Conservation (phyloP, 495 filamentous ascomycete species). For the Amphirosellinia nigrospora region DNA sequence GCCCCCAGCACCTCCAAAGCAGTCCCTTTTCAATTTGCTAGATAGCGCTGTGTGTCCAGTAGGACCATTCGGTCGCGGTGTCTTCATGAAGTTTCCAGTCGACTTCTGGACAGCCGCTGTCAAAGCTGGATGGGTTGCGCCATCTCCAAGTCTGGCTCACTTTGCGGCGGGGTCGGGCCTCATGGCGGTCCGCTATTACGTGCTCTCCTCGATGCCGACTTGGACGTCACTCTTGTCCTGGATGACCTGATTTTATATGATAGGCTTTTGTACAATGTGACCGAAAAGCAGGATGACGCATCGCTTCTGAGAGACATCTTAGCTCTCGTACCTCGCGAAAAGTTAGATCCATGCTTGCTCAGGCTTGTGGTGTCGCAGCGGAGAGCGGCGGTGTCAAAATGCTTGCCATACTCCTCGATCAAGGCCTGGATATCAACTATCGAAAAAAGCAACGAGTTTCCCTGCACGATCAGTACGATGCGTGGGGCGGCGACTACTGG, state of each 20-base stretch:
- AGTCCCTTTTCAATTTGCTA: constrained; percentile 6
- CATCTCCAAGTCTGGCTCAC: background rate
- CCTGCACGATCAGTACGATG: background rate
- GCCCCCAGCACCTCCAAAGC: background rate
- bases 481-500: background rate
- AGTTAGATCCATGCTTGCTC: background rate
- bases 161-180: background rate
- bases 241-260: background rate
- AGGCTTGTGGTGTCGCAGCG: background rate
- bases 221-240: background rate
- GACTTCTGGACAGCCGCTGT: constrained; percentile 2
- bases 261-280: background rate
- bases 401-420: constrained; percentile 9
- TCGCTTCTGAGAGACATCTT: constrained; percentile 2
- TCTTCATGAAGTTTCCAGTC: background rate
- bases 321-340: background rate
- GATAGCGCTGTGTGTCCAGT: background rate
- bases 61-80: background rate
- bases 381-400: background rate
- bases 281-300: background rate
- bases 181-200: background rate
- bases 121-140: constrained; percentile 2
- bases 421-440: constrained; percentile 9
- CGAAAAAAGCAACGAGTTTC: background rate
- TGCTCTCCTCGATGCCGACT: background rate